Percentiles rank a stretch among this genome's conserved stretches.
Conservation (phyloP, 495 filamentous ascomycete genomes). For the Aspergillus ellipticus region DNA sequence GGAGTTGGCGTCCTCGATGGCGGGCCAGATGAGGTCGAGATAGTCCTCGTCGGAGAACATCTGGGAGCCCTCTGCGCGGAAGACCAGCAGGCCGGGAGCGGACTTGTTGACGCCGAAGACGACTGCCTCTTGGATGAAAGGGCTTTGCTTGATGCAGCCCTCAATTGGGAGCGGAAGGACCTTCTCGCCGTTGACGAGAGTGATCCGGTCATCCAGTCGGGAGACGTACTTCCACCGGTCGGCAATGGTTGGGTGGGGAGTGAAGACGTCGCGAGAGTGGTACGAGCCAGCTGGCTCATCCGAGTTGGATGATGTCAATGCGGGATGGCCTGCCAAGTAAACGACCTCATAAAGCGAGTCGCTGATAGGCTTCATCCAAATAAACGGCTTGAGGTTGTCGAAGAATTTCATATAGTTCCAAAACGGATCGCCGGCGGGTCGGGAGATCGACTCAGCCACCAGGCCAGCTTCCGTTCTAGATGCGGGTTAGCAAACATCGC, state of each 20-base stretch:
- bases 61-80: constrained; percentile 34
- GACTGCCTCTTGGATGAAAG: constrained; percentile 52
- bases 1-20: constrained; percentile 46
- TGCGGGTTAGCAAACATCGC: constrained; percentile 4
- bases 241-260: constrained; percentile 53
- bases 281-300: constrained; percentile 48
- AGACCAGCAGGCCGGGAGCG: constrained; percentile 52
- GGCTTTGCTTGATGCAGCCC: constrained; percentile 48
- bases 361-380: constrained; percentile 49
- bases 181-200: constrained; percentile 66
- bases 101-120: constrained; percentile 53
- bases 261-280: constrained; percentile 60
- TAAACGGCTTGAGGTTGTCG: constrained; percentile 40
- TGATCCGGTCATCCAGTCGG: constrained; percentile 60
- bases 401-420: constrained; percentile 54
- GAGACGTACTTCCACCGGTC: constrained; percentile 62
- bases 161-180: constrained; percentile 63
- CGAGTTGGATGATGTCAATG: constrained; percentile 52
- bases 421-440: constrained; percentile 41
- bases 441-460: constrained; percentile 45
- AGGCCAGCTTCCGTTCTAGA: constrained; percentile 53
- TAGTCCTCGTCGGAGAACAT: constrained; percentile 36
- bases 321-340: constrained; percentile 48
- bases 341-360: constrained; percentile 49
- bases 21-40: constrained; percentile 45